Percentiles rank a stretch among this genome's conserved stretches.
Evolutionary conservation across 139 green algal species (phyloP).

Genomic region (Edaphochlamys debaryana): DNA sequence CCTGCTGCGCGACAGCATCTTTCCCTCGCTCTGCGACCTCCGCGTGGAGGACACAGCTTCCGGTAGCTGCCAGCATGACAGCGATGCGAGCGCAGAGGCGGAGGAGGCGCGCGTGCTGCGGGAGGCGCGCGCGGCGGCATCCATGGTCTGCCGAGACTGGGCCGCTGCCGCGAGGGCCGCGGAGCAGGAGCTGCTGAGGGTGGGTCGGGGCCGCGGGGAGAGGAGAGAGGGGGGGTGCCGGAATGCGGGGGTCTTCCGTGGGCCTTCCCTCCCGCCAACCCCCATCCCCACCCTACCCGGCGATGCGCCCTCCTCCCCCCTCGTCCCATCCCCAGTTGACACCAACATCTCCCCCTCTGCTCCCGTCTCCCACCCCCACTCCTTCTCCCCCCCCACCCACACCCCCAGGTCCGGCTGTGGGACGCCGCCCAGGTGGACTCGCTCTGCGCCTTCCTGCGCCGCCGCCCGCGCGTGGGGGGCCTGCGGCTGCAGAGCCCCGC

Average conservation of each 20-base stretch:
- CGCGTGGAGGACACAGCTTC: no score
- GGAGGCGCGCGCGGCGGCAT: neutral
- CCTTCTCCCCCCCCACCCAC: neutral
- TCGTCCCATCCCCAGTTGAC: neutral
- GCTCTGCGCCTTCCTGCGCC: neutral
- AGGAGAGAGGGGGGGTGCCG: no score
- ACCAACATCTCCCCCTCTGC: neutral
- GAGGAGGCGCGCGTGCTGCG: neutral
- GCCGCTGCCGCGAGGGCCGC: neutral
- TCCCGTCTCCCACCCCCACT: neutral
- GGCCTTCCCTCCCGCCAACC: no score
- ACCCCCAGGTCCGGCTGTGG: conserved; percentile 8
- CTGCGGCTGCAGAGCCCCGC: conserved; percentile 3
- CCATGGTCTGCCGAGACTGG: neutral
- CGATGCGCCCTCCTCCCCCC: no score
- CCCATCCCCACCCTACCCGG: no score
- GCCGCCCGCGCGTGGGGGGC: neutral
- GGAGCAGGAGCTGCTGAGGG: neutral
- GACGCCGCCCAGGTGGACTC: neutral
- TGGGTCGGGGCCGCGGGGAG: no score
- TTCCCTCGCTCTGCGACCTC: no score
- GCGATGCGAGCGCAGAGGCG: neutral
- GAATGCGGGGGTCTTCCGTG: no score
- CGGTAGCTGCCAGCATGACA: no score
- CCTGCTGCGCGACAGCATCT: neutral